phyloP scores from a whole-genome alignment of 768 basidiomycete genomes.

The Trametes cinnabarina region DNA sequence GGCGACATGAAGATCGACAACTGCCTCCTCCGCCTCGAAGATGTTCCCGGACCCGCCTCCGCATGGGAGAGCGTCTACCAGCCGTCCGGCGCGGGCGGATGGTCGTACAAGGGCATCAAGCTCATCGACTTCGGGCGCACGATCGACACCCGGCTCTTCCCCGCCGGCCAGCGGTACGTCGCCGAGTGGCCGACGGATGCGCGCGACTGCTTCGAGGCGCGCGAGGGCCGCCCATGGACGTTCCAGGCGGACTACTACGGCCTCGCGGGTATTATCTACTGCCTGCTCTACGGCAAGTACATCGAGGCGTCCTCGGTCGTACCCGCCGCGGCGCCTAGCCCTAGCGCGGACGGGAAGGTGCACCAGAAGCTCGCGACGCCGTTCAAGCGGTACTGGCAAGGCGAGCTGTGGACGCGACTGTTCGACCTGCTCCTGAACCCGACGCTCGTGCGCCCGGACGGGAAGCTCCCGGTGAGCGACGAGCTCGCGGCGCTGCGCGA shows the following conservation, averaged over 20 bases:
- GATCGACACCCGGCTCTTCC: slow-evolving; percentile 83
- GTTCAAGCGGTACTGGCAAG: slow-evolving; percentile 96
- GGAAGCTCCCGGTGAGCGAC: slow-evolving; percentile 67
- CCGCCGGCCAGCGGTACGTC: slow-evolving; percentile 72
- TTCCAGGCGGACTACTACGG: slow-evolving; percentile 97
- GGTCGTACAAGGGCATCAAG: slow-evolving; percentile 84
- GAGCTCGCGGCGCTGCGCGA: slow-evolving; percentile 61
- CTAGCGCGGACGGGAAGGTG: slow-evolving; percentile 31
- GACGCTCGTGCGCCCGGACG: slow-evolving; percentile 49
- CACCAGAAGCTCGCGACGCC: slow-evolving; percentile 68
- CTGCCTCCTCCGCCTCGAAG: slow-evolving; percentile 89
- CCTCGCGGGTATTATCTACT: slow-evolving; percentile 91
- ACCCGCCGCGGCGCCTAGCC: slow-evolving; percentile 26
- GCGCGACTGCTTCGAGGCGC: slow-evolving; percentile 89
- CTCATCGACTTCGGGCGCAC: slow-evolving; percentile 98
- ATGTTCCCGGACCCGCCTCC: slow-evolving; percentile 66
- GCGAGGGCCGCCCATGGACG: slow-evolving; percentile 83
- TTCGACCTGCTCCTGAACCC: slow-evolving; percentile 91
- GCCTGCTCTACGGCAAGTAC: slow-evolving; percentile 96
- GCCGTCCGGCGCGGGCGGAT: slow-evolving; percentile 76
- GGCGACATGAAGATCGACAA: slow-evolving; percentile 99
- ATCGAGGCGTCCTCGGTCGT: slow-evolving; percentile 69
- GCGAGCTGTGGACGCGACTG: slow-evolving; percentile 75
- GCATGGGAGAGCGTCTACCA: slow-evolving; percentile 79
- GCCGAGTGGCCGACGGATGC: slow-evolving; percentile 89